Conservation (phyloP, 2,329 filamentous ascomycete genomes). For the Apiospora sp. region DNA sequence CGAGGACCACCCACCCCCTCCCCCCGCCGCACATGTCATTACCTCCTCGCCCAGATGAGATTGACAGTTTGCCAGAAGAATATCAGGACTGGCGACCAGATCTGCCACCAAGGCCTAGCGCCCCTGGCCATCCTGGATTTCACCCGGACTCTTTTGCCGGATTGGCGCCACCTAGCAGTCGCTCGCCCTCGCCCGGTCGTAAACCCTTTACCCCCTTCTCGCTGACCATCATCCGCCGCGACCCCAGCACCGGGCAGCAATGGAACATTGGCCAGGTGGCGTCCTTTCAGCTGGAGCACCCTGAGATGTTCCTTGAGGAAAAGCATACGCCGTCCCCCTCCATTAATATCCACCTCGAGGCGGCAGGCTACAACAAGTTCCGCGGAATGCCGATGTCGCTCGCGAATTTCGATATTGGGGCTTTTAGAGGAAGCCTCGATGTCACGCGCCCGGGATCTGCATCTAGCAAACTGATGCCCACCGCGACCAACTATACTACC, state of each 20-base stretch:
- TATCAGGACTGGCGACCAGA: constrained; percentile 9
- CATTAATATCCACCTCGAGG: constrained; percentile 62
- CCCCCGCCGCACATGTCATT: constrained; percentile 12
- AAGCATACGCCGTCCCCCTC: constrained; percentile 46
- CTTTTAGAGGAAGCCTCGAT: constrained; percentile 28
- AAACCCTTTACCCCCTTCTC: constrained; percentile 55
- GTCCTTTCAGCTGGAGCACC: constrained; percentile 57
- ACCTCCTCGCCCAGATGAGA: constrained; percentile 26
- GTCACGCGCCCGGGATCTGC: constrained; percentile 35
- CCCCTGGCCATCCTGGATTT: background rate
- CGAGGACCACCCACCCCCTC: constrained; percentile 27
- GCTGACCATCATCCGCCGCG: constrained; percentile 75
- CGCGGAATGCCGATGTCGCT: constrained; percentile 52
- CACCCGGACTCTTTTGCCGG: constrained; percentile 3
- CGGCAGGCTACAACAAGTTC: constrained; percentile 65
- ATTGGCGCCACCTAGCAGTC: background rate
- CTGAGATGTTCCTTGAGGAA: constrained; percentile 42
- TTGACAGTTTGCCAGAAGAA: constrained; percentile 17
- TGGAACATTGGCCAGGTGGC: constrained; percentile 78
- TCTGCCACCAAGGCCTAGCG: constrained; percentile 2
- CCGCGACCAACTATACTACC: constrained; percentile 27
- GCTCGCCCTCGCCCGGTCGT: constrained; percentile 47
- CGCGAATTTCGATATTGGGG: constrained; percentile 24
- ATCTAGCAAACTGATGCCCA: constrained; percentile 25
- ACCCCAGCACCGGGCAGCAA: constrained; percentile 72